Evolutionary conservation across 2,329 filamentous ascomycete genomes (phyloP), one percentile per base, ranked within the genome.

Genomic region (Tricladium varicosporioides): DNA sequence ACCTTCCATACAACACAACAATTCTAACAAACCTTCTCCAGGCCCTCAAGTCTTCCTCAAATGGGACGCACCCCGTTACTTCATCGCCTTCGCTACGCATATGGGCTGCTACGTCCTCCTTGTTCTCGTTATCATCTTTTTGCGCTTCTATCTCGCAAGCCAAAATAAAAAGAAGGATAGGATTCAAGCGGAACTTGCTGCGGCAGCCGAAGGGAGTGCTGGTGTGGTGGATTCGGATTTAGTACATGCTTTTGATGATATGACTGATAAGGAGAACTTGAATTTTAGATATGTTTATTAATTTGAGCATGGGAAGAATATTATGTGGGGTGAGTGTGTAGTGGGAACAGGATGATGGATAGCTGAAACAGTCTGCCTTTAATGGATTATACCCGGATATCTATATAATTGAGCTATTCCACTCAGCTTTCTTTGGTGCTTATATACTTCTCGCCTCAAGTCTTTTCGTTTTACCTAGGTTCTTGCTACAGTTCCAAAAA

Each of bases 21-120:
- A 27, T 15, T 44, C 31, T 27, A 22, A 18, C n/a, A 51, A 27
- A 32, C 18, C 18, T 13, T 31, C 14, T 36, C 31, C 22, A 55
- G 53, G 56, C 11, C 80, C 80, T 0, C 78, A 82, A 65, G 82
- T 80, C 2, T 83, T 84, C 71, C 78, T 79, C 58, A 73, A 73
- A 2, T 72, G 71, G 51, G 77, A 83, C 58, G 78, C 75, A 0
- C 80, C 80, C 1, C 72, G 77, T 2, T 83, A 79, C 61, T 74
- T 75, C 11, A 80, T 78, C 0, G 81, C 80, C 14, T 81, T 83
- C 65, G 72, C 81, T 5, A 75, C 78, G 16, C 76, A 83, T 57
- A 75, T 84, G 71, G 78, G 73, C 10, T 82, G 78, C 4, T 68
- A 69, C 56, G 60, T 43, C 14, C 52, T 67, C 11, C 59, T 67